Evolutionary conservation across 164 flowering plant genomes (phyloP), one percentile per base, ranked within the genome.

Genomic region (Magnolia kwangsiensis): DNA sequence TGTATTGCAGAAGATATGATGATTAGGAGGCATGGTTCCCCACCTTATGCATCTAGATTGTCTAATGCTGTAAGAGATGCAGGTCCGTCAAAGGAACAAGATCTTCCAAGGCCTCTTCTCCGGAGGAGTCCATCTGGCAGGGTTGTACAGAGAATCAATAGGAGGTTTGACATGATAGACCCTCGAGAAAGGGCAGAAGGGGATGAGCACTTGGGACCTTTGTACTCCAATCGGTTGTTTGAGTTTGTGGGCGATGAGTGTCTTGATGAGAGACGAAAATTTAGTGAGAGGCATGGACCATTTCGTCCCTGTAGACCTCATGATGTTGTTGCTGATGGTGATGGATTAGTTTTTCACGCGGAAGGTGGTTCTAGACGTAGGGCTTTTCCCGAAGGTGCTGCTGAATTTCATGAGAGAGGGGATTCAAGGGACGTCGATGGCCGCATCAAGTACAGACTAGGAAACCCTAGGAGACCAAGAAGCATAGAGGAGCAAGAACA

Each of bases 371-470:
- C 89, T 75, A 82, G 89, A 81, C 82, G 69, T 72, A 85, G 91
- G 67, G 84, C 83, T 76, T 78, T 82, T 78, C 82, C 86, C 10
- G 92, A 88, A 55, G 77, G 70, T 71, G 83, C 83, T 67, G 10
- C 82, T 13, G 88, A 81, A 49, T 84, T 82, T 51, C 82, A 79
- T 75, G 88, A 83, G 50, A 78, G 89, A 80, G 82, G 82, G 11
- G 81, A 77, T 55, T 67, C 83, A 27, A 86, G 90, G 77, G 89
- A 87, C 3, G 88, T 88, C 80, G 91, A 89, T n/a, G 79, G 89
- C 51, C 84, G 86, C 67, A 74, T 81, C 10, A 87, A 85, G 78
- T 79, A 72, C 74, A 81, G 84, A 19, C 80, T 85, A 21, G 83
- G 80, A 45, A 82, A 82, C 78, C 83, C 88, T 65, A 78, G 88